phyloP scores from a whole-genome alignment of 805 yeast genomes.

The Teunomyces pallodes region DNA sequence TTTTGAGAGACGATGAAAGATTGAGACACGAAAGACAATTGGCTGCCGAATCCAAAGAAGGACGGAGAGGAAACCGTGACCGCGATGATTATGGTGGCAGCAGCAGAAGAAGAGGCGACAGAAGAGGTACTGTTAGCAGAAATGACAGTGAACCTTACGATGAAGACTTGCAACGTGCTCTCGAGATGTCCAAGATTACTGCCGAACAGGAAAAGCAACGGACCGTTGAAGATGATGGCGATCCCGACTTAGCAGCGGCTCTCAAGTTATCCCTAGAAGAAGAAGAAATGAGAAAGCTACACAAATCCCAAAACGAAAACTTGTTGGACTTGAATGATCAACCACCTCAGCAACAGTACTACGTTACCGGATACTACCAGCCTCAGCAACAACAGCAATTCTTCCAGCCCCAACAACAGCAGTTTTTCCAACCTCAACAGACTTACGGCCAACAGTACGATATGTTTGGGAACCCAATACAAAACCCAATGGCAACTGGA shows the following conservation, averaged over 20 bases:
- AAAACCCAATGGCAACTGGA: constrained; percentile 54
- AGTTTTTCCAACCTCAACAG: constrained; percentile 10
- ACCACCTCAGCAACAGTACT: constrained; percentile 31
- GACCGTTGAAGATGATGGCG: constrained; percentile 46
- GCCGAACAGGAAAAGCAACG: constrained; percentile 80
- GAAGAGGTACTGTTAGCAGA: constrained; percentile 8
- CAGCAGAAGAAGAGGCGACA: constrained; percentile 18
- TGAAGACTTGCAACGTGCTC: constrained; percentile 73
- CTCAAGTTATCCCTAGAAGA: constrained; percentile 72
- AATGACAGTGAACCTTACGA: constrained; percentile 51
- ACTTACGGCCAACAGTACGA: constrained; percentile 44
- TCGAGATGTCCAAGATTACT: constrained; percentile 74
- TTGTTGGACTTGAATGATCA: constrained; percentile 53
- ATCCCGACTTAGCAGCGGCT: constrained; percentile 67
- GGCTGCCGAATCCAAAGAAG: constrained; percentile 21
- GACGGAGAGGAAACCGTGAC: constrained; percentile 28
- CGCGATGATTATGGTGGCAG: constrained; percentile 6
- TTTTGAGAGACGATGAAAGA: constrained; percentile 79
- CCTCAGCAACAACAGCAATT: constrained; percentile 21
- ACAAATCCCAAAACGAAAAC: constrained; percentile 41
- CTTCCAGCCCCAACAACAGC: constrained; percentile 12
- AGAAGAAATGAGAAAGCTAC: constrained; percentile 60
- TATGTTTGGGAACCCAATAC: constrained; percentile 67
- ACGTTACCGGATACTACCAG: constrained; percentile 26
- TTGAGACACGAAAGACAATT: constrained; percentile 64